Evolutionary conservation across 257 asterid species (phyloP), one percentile per base, ranked within the genome.

Genomic region (Solanum piurae): DNA sequence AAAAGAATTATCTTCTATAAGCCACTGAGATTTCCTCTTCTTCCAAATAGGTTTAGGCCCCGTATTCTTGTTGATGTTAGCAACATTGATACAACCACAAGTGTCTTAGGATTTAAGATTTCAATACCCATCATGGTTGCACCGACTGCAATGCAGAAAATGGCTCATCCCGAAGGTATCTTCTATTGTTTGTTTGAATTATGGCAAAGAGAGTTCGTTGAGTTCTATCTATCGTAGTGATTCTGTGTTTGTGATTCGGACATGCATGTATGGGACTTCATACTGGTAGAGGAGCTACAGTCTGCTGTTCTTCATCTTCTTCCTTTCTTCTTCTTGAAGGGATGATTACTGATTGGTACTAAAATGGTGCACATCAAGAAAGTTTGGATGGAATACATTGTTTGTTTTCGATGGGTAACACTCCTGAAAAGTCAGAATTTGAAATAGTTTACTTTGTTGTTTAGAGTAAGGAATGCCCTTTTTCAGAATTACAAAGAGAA

Each of bases 101-200:
- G 93, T 18, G 87, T 94, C 37, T 91, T 94, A 89, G 98, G 96
- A 36, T 91, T 88, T 91, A 94, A 93, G 87, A 89, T 94, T 86
- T 94, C 99, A 46, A 95, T 95, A 96, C 99, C 98, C 2, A 93
- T 96, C 90, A 96, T 96, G 99, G 91, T 96, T 89, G 98, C 99
- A 88, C 99, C 99, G 2, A 95, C 98, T 7, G 98, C 97, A 44
- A 94, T 96, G 98, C 97, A 94, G 92, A 95, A 94, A 93, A 95
- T 95, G 98, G 98, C 99, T 69, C 98, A 95, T 83, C 98, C 97
- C 86, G 94, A 95, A 90, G 98, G 99, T 96, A 90, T 74, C 25
- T 9, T 76, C 6, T 33, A 27, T 23, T 52, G 34, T 88, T 62
- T 52, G 71, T 68, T 84, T 33, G 33, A 60, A 44, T 25, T 16